These are phyloP conservation scores for Eutrema yunnanense DNA, from an alignment of 345 rosid species.

Conservation along the genomic window DNA sequence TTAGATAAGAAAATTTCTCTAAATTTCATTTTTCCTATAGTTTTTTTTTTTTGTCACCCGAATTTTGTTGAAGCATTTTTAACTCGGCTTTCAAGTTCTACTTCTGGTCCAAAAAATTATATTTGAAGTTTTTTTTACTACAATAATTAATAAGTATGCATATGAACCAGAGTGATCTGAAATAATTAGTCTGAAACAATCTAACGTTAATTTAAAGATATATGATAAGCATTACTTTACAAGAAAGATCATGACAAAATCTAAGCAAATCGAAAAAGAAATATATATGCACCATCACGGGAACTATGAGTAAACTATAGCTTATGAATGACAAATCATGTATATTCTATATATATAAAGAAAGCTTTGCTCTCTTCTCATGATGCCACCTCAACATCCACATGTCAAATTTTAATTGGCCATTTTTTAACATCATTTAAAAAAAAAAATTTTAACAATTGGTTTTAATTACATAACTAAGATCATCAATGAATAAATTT, in stretches of 20 bases:
- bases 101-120: background rate
- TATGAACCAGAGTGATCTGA: background rate
- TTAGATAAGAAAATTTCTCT: conserved; percentile 19
- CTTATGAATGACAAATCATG: background rate
- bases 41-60: background rate
- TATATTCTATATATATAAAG: too few species aligned
- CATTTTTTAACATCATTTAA: too few species aligned
- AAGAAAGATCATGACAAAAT: background rate
- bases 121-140: background rate
- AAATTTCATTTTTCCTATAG: background rate
- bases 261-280: background rate
- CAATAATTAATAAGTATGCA: background rate
- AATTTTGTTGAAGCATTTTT: background rate
- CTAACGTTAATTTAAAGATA: background rate
- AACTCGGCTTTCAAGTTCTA: background rate
- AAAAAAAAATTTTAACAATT: too few species aligned
- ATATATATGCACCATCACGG: background rate
- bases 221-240: background rate
- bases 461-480: too few species aligned
- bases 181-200: background rate
- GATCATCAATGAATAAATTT: too few species aligned
- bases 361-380: too few species aligned
- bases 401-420: too few species aligned
- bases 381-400: too few species aligned
- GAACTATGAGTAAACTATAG: background rate